Evolutionary conservation across 768 basidiomycete species (phyloP), one percentile per base, ranked within the genome.

Genomic region (Daedaleopsis sinensis): DNA sequence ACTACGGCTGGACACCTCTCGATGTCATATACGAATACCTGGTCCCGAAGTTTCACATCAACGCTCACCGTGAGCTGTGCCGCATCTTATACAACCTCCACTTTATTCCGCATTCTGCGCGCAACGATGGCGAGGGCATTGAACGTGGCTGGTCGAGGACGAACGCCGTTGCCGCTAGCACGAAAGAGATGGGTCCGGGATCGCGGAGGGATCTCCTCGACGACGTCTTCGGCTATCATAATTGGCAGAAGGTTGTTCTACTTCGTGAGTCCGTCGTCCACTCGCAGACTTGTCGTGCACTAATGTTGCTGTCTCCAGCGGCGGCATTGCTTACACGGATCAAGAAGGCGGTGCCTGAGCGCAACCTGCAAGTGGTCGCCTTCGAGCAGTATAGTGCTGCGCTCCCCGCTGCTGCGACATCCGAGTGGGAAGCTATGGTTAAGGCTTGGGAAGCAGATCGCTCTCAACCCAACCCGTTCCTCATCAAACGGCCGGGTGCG

Each of bases 21-120:
- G n/a, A n/a, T n/a, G 9, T 8, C 18, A 13, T 35, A 63, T 63
- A 11, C 42, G 18, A 39, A 62, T 5, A 53, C 48, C 9, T 72
- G 2, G 61, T 81, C 5, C 80, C 77, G 0, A 74, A 75, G 43
- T 78, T 77, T 56, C 80, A 82, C 24, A 67, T 79, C 16, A 67
- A 70, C 3, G 74, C 67, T 0, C 80, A 82, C 48, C 64, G 67
- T 0, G 35, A 65, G 0, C 24, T 59, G 4, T 79, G 78, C 51
- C 73, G 74, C 9, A 57, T 52, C 16, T 53, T 54, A 1, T 79
- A 67, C 52, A 75, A 70, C 1, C 63, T 81, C 15, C 75, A 73
- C 27, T 72, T 70, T 48, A 54, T 61, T 12, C 38, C 58, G 1
- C 69, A 74, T 5, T 65, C 66, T 27, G 75, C 73, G 8, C 68